Evolutionary conservation across 371 early-diverging fungal species (phyloP).

Genomic region (Mortierella sp.): DNA sequence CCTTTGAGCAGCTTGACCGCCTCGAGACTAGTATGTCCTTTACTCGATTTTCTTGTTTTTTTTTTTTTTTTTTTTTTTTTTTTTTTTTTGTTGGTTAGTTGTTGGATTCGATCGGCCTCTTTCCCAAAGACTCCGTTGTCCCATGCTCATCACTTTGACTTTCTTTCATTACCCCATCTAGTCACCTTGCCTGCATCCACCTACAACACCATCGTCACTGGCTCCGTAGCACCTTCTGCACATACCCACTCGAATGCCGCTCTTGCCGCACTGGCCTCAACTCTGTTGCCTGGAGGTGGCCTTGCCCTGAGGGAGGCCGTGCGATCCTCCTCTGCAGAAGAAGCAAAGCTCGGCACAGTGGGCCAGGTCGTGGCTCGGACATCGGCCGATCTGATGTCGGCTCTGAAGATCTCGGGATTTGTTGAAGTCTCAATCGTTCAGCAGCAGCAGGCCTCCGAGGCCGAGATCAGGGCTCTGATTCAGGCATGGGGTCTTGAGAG

Average conservation of each 20-base stretch:
- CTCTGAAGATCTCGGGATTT: slow-evolving; percentile 75
- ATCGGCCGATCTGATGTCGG: slow-evolving; percentile 58
- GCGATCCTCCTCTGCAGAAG: slow-evolving; percentile 39
- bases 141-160: background rate
- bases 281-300: slow-evolving; percentile 67
- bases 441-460: slow-evolving; percentile 41
- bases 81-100: background rate
- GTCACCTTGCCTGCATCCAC: slow-evolving; percentile 59
- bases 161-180: slow-evolving; percentile 9
- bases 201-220: slow-evolving; percentile 64
- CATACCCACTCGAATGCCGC: slow-evolving; percentile 60
- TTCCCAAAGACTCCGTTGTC: too few species aligned
- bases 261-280: slow-evolving; percentile 58
- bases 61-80: too few species aligned
- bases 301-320: slow-evolving; percentile 68
- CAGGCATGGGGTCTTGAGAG: slow-evolving; percentile 42
- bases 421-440: slow-evolving; percentile 57
- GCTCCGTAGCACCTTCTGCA: slow-evolving; percentile 60
- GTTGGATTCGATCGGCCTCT: background rate
- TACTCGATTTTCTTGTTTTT: background rate
- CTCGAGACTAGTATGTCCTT: slow-evolving; percentile 58
- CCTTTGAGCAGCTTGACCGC: slow-evolving; percentile 79
- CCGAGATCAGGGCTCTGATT: slow-evolving; percentile 57
- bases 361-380: slow-evolving; percentile 51
- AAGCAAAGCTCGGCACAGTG: slow-evolving; percentile 12